Percentiles rank a stretch among this genome's conserved stretches.
phyloP scores from a whole-genome alignment of 805 yeast species.

The Nakazawaea wickerhamii region DNA sequence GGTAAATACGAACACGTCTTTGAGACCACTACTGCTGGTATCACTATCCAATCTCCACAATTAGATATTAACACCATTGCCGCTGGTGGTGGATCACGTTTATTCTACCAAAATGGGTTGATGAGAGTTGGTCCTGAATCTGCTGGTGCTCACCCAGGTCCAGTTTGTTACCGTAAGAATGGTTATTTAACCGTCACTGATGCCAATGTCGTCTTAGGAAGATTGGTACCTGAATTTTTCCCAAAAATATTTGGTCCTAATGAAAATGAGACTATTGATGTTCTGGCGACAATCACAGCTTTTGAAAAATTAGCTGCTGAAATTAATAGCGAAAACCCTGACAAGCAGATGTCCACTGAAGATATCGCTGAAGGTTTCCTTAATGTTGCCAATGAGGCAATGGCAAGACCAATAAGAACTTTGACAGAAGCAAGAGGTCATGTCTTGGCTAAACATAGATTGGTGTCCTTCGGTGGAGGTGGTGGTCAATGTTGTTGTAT shows the following conservation, averaged over 20 bases:
- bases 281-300: constrained; percentile 40
- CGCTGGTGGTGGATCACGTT: constrained; percentile 77
- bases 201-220: constrained; percentile 70
- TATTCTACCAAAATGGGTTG: constrained; percentile 63
- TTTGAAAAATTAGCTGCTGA: constrained; percentile 48
- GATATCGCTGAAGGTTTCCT: constrained; percentile 79
- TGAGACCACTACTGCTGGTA: constrained; percentile 80
- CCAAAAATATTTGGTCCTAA: constrained; percentile 82
- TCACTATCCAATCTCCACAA: constrained; percentile 80
- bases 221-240: constrained; percentile 67
- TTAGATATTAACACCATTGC: constrained; percentile 78
- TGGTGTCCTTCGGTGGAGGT: constrained; percentile 89
- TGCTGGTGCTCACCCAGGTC: constrained; percentile 87
- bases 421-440: constrained; percentile 83
- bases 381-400: constrained; percentile 78
- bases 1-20: constrained; percentile 74
- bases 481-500: constrained; percentile 89
- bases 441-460: constrained; percentile 54
- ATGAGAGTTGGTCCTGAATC: constrained; percentile 84
- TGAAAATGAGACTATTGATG: constrained; percentile 66
- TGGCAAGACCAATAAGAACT: constrained; percentile 87
- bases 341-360: constrained; percentile 44
- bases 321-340: constrained; percentile 49
- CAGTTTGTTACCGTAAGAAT: constrained; percentile 79
- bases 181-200: constrained; percentile 85